Conservation (phyloP, 1,284 basidiomycete genomes). For the Ustilago crameri region DNA sequence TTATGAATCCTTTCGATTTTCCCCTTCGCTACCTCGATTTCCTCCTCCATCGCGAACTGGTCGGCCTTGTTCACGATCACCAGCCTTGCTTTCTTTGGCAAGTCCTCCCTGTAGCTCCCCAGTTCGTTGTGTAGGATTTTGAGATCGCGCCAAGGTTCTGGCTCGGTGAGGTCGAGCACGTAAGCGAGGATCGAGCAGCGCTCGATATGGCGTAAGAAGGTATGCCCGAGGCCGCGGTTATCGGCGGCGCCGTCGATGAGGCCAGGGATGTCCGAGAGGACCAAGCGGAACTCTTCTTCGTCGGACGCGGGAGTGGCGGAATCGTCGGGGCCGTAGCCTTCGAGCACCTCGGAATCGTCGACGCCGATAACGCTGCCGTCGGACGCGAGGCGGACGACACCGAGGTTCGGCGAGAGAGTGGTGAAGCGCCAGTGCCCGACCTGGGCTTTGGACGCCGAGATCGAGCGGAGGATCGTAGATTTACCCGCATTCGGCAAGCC, state of each 20-base stretch:
- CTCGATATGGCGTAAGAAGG: constrained; percentile 92
- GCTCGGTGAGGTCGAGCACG: constrained; percentile 84
- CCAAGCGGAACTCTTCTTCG: constrained; percentile 81
- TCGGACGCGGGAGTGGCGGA: constrained; percentile 56
- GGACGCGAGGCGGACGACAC: constrained; percentile 82
- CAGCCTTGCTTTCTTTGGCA: constrained; percentile 73
- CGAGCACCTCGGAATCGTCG: constrained; percentile 31
- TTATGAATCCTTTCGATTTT: constrained; percentile 28
- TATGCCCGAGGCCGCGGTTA: constrained; percentile 91
- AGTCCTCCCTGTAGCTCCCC: constrained; percentile 81
- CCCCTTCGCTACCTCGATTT: constrained; percentile 26
- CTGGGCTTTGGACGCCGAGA: constrained; percentile 84
- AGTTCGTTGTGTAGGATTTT: constrained; percentile 80
- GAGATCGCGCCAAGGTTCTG: constrained; percentile 76
- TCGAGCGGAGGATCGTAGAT: constrained; percentile 83
- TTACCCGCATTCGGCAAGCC: constrained; percentile 91
- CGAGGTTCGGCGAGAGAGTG: constrained; percentile 93
- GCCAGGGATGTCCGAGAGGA: constrained; percentile 96
- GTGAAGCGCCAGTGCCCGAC: constrained; percentile 94
- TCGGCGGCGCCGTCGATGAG: constrained; percentile 85
- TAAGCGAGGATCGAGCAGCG: constrained; percentile 89
- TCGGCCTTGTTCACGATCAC: constrained; percentile 97
- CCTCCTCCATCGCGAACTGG: constrained; percentile 11
- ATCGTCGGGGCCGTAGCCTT: constrained; percentile 29
- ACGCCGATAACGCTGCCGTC: constrained; percentile 70